Conservation (phyloP, 345 rosid species). For the Citrus australasica region DNA sequence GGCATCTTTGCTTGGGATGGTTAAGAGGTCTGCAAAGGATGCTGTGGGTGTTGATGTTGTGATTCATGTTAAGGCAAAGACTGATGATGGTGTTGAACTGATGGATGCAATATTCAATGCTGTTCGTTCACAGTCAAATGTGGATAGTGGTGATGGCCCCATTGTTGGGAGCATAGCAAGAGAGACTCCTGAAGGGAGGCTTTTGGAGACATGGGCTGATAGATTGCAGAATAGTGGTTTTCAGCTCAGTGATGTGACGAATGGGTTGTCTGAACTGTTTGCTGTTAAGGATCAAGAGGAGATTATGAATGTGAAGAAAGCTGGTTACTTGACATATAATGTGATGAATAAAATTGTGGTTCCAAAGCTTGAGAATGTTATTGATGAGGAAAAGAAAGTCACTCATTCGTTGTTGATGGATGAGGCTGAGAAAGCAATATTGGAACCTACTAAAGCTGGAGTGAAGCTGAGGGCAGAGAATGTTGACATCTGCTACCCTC, state of each 20-base stretch:
- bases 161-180: conserved; percentile 68
- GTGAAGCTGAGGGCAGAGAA: conserved; percentile 88
- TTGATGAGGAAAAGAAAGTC: conserved; percentile 88
- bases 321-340: conserved; percentile 63
- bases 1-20: conserved; percentile 67
- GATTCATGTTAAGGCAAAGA: conserved; percentile 66
- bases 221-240: conserved; percentile 51
- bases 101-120: conserved; percentile 73
- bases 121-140: conserved; percentile 42
- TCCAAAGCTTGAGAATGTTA: conserved; percentile 81
- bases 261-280: conserved; percentile 79
- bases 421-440: conserved; percentile 78
- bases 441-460: conserved; percentile 74
- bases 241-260: conserved; percentile 62
- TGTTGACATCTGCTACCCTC: conserved; percentile 95
- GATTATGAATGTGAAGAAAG: conserved; percentile 75
- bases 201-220: conserved; percentile 79
- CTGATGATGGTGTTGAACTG: conserved; percentile 59
- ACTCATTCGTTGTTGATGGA: conserved; percentile 86
- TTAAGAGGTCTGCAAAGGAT: conserved; percentile 57
- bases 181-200: conserved; percentile 84
- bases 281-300: conserved; percentile 76
- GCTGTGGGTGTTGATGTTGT: conserved; percentile 60
- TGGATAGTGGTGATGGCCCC: conserved; percentile 36
- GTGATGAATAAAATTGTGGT: conserved; percentile 89